Evolutionary conservation across 2,329 filamentous ascomycete species (phyloP).

Genomic region (Thielaviopsis populi): DNA sequence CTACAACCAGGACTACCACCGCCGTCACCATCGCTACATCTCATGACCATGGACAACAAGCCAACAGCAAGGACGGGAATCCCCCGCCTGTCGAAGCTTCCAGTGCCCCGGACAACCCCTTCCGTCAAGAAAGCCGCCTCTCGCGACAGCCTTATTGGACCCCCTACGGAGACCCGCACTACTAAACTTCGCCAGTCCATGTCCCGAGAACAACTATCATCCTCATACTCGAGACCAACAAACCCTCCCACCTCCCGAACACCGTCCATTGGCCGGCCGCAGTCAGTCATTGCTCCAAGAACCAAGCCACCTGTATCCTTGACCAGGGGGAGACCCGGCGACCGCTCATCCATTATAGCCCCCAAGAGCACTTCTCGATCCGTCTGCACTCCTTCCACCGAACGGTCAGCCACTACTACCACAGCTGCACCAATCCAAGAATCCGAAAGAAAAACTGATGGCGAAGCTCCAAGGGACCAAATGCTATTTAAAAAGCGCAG

Average conservation of each 20-base stretch:
- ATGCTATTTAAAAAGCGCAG: conserved; percentile 12
- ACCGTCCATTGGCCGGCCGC: background rate
- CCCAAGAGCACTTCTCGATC: conserved; percentile 3
- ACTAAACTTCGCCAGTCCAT: conserved; percentile 14
- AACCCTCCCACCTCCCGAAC: background rate
- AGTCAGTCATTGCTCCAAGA: conserved; percentile 8
- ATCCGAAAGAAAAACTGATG: background rate
- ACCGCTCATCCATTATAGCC: conserved; percentile 1
- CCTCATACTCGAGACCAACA: background rate
- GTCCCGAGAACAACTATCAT: conserved; percentile 14
- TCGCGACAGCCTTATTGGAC: conserved; percentile 13
- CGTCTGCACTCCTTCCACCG: conserved; percentile 1
- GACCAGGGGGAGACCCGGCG: conserved; percentile 8
- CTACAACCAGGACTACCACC: background rate
- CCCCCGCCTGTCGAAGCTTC: conserved; percentile 17
- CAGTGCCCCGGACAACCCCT: conserved; percentile 10
- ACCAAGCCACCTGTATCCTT: conserved; percentile 10
- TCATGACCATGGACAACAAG: conserved; percentile 13
- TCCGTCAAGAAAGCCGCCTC: conserved; percentile 11
- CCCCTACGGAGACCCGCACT: conserved; percentile 12
- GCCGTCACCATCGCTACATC: background rate
- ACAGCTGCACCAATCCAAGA: conserved; percentile 6
- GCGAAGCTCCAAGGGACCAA: background rate
- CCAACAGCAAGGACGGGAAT: conserved; percentile 13
- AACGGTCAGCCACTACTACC: background rate